Base-by-base conservation (phyloP, 1,139 yeast genomes). In the Diutina mesorugosa region DNA sequence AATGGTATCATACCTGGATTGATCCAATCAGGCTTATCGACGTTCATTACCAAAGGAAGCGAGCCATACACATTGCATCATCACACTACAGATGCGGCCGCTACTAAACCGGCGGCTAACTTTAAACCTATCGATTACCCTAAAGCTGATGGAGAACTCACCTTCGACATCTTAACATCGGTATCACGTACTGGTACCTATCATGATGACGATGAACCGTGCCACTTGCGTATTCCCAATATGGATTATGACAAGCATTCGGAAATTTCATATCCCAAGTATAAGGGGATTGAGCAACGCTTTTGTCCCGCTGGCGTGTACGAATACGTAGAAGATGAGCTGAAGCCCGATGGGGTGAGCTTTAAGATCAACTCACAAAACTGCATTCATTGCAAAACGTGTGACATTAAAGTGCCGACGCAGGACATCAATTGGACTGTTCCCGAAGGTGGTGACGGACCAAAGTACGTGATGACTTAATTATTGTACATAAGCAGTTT, bases 291-390 rank as follows among this genome's bases (percentile, higher is more conserved):
- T 21, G 99, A 93, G 70, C 85, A 83, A 66, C 77, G 95, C 59
- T 93, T 93, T 73, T 93, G 99, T 67, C 99, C 99, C 8, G 99
- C 99, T 28, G 99, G 99, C 30, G 99, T 93, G 12, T 93, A 93
- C 68, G 99, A 93, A 70, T 93, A 90, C 66, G 77, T 90, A 30
- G 86, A 86, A 60, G 95, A 87, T 65, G 83, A 79, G 56, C 67
- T 67, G 14, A 78, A 81, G 57, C 69, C 73, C 10, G 63, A 74
- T 50, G 95, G 95, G 4, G 95, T 90, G 38, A 79, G 83, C 65
- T 91, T 93, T 72, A 95, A 90, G 69, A 91, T 93, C 69, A 93
- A 93, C 71, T 81, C 96, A 28, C 99, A 93, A 70, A 93, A 93
- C 71, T 93, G 99, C 74, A 90, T 93, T 62, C 99, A 93, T 70